Base-by-base conservation (phyloP, 495 filamentous ascomycete genomes). In the Acidomyces sp. region DNA sequence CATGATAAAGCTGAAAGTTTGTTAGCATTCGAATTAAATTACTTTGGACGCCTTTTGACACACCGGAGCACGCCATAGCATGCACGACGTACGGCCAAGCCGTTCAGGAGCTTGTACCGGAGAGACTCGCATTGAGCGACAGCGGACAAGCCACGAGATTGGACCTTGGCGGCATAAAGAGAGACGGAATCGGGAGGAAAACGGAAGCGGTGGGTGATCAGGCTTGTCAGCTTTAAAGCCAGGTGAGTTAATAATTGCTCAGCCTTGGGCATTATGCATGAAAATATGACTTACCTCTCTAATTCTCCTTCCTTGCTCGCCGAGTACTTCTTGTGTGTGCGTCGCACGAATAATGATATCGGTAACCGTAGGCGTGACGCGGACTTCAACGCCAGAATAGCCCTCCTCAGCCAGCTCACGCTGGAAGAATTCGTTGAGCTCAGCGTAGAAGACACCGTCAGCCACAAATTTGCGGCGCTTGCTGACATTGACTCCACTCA, bases 371-470 rank as follows among this genome's bases (percentile, higher is more conserved):
- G 90, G 90, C 53, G 90, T 97, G 57, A 97, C 90, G 72, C 90
- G 87, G 68, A 97, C 92, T 72, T 97, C 92, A 61, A 97, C 90
- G 61, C 90, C 90, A 24, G 92, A 96, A 74, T 97, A 97, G 54
- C 90, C 90, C 75, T 97, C 92, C 76, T 97, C 88, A 63, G 88
- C 88, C 62, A 97, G 74, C 72, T 97, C 90, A 65, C 92, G 88
- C 75, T 95, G 92, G 85, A 97, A 97, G 82, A 97, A 97, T 73
- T 97, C 90, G 80, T 96, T 97, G 67, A 96, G 70, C 71, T 97
- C 90, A 71, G 92, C 92, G 68, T 95, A 97, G 82, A 96, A 97
- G 64, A 96, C 92, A 72, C 90, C 92, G 68, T 96, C 92, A 61
- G 92, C 92, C 67, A 96, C 87, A 77, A 97, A 97, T 82, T 97